These are phyloP conservation scores for Thymus mandschuricus DNA, from an alignment of 257 asterid species.

Conservation along the genomic window DNA sequence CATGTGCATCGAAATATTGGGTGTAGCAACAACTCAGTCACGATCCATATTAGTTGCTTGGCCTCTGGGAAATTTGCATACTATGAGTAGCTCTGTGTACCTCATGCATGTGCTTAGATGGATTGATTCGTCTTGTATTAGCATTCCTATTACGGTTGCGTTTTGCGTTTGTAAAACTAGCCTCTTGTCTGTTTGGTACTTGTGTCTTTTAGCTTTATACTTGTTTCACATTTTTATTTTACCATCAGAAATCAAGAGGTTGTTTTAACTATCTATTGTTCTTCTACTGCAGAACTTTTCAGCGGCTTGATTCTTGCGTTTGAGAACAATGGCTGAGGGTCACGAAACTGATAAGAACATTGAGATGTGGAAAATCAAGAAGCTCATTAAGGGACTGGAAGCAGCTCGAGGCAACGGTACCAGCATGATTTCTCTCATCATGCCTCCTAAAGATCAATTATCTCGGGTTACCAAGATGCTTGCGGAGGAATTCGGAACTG, in stretches of 20 bases:
- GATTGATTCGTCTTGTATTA: too few relatives aligned
- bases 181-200: not conserved
- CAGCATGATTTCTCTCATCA: conserved; percentile 66
- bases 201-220: not conserved
- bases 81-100: too few relatives aligned
- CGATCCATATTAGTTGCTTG: too few relatives aligned
- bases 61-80: too few relatives aligned
- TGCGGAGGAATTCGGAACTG: conserved; percentile 67
- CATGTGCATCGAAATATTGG: too few relatives aligned
- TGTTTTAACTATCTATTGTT: not conserved
- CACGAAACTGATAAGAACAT: conserved; percentile 63
- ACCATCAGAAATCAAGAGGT: not conserved
- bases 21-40: too few relatives aligned
- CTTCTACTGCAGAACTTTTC: conserved; percentile 10
- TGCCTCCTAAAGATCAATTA: conserved; percentile 68
- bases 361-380: conserved; percentile 67
- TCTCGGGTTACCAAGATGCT: conserved; percentile 68
- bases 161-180: not conserved
- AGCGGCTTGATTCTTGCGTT: conserved; percentile 17
- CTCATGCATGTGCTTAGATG: not conserved
- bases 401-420: conserved; percentile 75
- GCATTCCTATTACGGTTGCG: not conserved
- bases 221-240: not conserved
- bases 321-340: conserved; percentile 48
- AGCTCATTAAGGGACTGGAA: conserved; percentile 61